Conservation (phyloP, 805 yeast species). For the Sungouiella thailandica region DNA sequence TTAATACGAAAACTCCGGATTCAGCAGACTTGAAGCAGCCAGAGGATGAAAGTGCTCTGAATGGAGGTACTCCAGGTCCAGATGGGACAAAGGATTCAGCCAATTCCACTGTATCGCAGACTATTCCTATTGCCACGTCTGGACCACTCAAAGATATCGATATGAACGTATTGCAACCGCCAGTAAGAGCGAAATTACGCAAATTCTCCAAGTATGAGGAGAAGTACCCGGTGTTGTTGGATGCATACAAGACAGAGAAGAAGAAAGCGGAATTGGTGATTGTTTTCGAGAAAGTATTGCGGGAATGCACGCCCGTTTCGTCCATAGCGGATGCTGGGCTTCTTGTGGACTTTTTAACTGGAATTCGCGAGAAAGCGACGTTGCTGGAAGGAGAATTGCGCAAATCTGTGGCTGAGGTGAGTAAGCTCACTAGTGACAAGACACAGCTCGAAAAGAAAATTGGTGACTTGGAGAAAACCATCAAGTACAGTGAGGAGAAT, state of each 20-base stretch:
- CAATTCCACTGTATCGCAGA: not conserved
- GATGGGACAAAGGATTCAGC: slow-evolving; percentile 1
- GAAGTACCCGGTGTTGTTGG: slow-evolving; percentile 78
- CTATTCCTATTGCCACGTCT: not conserved
- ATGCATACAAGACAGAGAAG: slow-evolving; percentile 83
- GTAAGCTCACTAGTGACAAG: slow-evolving; percentile 7
- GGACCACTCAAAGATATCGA: slow-evolving; percentile 18
- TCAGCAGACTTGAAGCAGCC: slow-evolving; percentile 44
- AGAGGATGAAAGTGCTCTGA: slow-evolving; percentile 30
- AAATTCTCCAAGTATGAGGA: slow-evolving; percentile 85
- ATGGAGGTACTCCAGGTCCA: too few relatives aligned
- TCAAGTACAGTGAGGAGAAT: slow-evolving; percentile 13
- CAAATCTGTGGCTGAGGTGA: slow-evolving; percentile 31
- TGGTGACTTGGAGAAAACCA: slow-evolving; percentile 9
- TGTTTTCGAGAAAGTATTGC: slow-evolving; percentile 62
- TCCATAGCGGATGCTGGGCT: slow-evolving; percentile 68
- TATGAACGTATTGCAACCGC: slow-evolving; percentile 48
- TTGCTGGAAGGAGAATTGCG: slow-evolving; percentile 65
- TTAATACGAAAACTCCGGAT: slow-evolving; percentile 45
- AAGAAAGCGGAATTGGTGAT: slow-evolving; percentile 54
- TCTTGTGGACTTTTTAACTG: slow-evolving; percentile 63
- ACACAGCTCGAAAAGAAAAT: slow-evolving; percentile 8
- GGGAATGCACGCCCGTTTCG: slow-evolving; percentile 77
- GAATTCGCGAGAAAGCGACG: slow-evolving; percentile 53
- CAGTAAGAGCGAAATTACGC: slow-evolving; percentile 55